phyloP scores from a whole-genome alignment of 139 green algal genomes.

The Coccomyxa sp. region DNA sequence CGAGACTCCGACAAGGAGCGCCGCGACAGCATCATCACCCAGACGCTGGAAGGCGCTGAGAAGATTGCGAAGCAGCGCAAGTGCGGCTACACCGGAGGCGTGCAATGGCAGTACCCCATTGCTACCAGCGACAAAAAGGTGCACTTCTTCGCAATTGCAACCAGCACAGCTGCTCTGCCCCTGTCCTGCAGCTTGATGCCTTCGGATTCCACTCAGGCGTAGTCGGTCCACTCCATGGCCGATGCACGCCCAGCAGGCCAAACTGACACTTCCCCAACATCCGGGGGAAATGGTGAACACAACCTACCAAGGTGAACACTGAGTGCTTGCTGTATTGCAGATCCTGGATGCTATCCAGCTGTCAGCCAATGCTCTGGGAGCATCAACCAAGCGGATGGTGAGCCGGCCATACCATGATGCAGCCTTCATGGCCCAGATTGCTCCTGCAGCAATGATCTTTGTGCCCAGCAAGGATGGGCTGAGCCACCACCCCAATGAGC shows the following conservation, averaged over 20 bases:
- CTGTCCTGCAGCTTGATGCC: too few species aligned
- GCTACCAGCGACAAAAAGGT: constrained; percentile 12
- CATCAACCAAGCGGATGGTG: constrained; percentile 66
- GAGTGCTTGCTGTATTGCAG: too few species aligned
- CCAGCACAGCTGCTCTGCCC: too few species aligned
- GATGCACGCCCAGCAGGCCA: too few species aligned
- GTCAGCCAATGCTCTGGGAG: constrained; percentile 40
- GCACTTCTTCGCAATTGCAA: not conserved
- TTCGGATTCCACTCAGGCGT: too few species aligned
- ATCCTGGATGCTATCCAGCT: constrained; percentile 43
- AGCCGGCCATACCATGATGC: constrained; percentile 84
- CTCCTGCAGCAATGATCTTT: constrained; percentile 86
- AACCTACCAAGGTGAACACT: too few species aligned
- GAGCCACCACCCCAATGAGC: constrained; percentile 73
- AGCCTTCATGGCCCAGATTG: constrained; percentile 78
- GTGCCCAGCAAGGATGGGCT: constrained; percentile 74
- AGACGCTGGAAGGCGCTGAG: not conserved
- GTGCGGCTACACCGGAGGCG: not conserved
- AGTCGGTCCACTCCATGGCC: too few species aligned
- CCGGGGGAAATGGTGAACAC: too few species aligned
- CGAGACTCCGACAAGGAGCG: constrained; percentile 66
- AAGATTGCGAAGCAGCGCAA: not conserved
- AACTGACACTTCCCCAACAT: too few species aligned
- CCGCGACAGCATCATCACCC: constrained; percentile 53
- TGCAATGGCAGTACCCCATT: not conserved